Percentiles rank a stretch among this genome's conserved stretches.
Conservation (phyloP, 352 stramenopile species). For the Globisporangium alternatum region DNA sequence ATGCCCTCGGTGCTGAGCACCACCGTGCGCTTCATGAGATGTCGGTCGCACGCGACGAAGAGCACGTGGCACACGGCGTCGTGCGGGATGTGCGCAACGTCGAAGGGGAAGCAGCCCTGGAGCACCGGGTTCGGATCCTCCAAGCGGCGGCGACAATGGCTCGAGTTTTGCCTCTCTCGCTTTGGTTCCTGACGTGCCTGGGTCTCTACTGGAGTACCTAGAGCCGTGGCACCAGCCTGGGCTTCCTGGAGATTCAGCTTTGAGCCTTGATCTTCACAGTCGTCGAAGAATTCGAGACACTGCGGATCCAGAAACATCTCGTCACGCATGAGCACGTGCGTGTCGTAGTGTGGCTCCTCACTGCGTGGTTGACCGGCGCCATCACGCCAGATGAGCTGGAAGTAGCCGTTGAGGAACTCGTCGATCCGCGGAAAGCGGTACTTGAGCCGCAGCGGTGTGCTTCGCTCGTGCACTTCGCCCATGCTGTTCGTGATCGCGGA, state of each 20-base stretch:
- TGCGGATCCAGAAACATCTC: slow-evolving; percentile 34
- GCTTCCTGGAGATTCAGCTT: slow-evolving; percentile 12
- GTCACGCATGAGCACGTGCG: slow-evolving; percentile 38
- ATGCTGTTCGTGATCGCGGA: slow-evolving; percentile 10
- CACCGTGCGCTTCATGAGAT: slow-evolving; percentile 57
- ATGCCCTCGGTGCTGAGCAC: slow-evolving; percentile 53
- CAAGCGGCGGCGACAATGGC: slow-evolving; percentile 11
- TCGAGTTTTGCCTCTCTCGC: neutral
- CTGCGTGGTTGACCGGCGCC: slow-evolving; percentile 39
- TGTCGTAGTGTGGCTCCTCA: slow-evolving; percentile 52
- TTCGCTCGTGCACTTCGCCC: slow-evolving; percentile 42
- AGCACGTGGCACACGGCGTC: slow-evolving; percentile 54
- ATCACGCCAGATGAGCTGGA: slow-evolving; percentile 61
- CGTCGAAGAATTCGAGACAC: slow-evolving; percentile 11
- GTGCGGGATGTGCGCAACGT: slow-evolving; percentile 38
- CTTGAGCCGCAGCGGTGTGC: slow-evolving; percentile 32
- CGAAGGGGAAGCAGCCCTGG: slow-evolving; percentile 36
- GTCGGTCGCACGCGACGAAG: slow-evolving; percentile 55
- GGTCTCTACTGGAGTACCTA: neutral
- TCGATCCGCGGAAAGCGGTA: slow-evolving; percentile 45
- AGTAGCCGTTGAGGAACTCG: slow-evolving; percentile 51
- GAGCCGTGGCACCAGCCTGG: neutral
- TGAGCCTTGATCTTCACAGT: neutral
- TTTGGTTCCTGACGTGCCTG: neutral
- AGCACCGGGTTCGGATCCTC: slow-evolving; percentile 28